phyloP scores from a whole-genome alignment of 495 filamentous ascomycete species.

The Hypoxylon subgilvum region DNA sequence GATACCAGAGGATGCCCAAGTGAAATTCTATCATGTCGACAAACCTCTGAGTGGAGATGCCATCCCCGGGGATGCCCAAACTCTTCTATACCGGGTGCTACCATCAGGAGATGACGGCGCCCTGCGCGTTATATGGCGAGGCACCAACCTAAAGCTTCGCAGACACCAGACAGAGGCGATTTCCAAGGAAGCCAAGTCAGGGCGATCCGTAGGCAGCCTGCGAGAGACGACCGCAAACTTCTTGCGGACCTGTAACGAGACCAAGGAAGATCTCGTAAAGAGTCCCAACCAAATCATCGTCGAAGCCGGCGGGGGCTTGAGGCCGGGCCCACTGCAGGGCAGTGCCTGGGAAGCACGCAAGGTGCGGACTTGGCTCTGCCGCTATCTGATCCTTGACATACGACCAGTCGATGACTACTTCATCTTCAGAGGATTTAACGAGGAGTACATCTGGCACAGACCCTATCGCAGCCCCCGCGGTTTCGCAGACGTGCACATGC shows the following conservation, averaged over 20 bases:
- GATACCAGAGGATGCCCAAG: slow-evolving; percentile 18
- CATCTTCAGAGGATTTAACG: slow-evolving; percentile 39
- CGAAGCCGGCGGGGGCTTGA: slow-evolving; percentile 39
- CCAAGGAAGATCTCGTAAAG: background rate
- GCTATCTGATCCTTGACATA: slow-evolving; percentile 42
- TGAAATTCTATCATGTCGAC: slow-evolving; percentile 21
- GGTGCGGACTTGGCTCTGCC: slow-evolving; percentile 43
- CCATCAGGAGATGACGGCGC: slow-evolving; percentile 19
- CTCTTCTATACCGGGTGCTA: slow-evolving; percentile 21
- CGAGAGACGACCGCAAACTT: slow-evolving; percentile 15
- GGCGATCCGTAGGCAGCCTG: slow-evolving; percentile 22
- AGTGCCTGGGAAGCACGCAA: slow-evolving; percentile 42
- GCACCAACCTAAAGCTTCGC: slow-evolving; percentile 5
- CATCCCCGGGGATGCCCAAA: slow-evolving; percentile 6
- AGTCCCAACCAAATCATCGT: slow-evolving; percentile 41
- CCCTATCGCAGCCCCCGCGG: slow-evolving; percentile 25
- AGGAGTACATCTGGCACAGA: slow-evolving; percentile 44
- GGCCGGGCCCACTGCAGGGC: slow-evolving; percentile 41
- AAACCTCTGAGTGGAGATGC: slow-evolving; percentile 9
- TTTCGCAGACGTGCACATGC: slow-evolving; percentile 17
- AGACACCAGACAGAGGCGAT: slow-evolving; percentile 17
- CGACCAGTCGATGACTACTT: slow-evolving; percentile 27
- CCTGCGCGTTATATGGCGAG: slow-evolving; percentile 12
- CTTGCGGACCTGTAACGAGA: slow-evolving; percentile 3
- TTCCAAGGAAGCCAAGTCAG: slow-evolving; percentile 9